Evolutionary conservation across 257 asterid species (phyloP).

Genomic region (Ballota nigra): DNA sequence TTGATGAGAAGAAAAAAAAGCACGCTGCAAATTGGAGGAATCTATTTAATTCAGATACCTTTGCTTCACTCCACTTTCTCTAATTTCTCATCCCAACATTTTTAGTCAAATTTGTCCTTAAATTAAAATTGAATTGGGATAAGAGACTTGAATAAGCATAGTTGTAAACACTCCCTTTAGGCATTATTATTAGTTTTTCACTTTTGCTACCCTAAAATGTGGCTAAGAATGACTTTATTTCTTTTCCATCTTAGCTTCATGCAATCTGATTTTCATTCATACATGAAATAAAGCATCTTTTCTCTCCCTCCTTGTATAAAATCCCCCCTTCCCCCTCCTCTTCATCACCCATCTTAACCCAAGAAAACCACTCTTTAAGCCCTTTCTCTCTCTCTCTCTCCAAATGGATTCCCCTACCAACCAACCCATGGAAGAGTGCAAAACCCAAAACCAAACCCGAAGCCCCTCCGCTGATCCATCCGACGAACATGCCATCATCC

Average conservation of each 20-base stretch:
- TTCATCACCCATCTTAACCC: neutral
- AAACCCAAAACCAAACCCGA: neutral
- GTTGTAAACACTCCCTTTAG: constrained; percentile 7
- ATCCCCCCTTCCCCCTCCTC: neutral
- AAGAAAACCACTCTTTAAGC: neutral
- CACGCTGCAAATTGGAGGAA: neutral
- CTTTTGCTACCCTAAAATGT: neutral
- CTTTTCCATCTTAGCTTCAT: constrained; percentile 14
- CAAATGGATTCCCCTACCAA: neutral
- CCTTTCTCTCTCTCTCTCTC: neutral
- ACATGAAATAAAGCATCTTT: neutral
- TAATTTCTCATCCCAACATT: neutral
- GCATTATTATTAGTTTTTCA: neutral
- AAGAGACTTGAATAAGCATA: neutral
- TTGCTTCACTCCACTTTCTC: neutral
- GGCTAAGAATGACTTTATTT: constrained; percentile 12
- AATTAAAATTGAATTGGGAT: neutral
- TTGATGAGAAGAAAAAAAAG: neutral
- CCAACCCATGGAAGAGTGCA: neutral
- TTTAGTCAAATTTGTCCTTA: neutral
- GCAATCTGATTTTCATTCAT: constrained; percentile 13
- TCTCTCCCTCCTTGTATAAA: neutral
- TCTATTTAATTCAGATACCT: neutral
- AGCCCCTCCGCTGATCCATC: neutral
- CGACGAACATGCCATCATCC: neutral